Conservation (phyloP, 2,329 filamentous ascomycete genomes). For the Exophiala phaeomuriformis region DNA sequence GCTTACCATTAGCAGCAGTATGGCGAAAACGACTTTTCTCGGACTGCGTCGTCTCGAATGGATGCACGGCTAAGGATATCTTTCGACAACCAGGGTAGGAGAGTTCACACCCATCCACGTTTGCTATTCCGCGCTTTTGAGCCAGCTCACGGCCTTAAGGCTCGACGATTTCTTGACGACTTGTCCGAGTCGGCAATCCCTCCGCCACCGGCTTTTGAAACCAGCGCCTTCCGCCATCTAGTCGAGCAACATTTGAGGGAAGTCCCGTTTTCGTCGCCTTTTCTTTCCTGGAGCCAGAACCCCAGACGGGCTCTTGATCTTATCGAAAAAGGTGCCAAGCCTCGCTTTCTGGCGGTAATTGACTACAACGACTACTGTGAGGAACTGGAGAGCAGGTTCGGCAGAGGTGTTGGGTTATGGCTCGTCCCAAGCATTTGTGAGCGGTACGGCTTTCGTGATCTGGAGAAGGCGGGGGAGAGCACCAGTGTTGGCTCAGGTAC, state of each 20-base stretch:
- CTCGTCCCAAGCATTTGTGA: slow-evolving; percentile 15
- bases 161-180: slow-evolving; percentile 5
- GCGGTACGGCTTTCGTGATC: slow-evolving; percentile 1
- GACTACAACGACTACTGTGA: slow-evolving; percentile 15
- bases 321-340: background rate
- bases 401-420: slow-evolving; percentile 1
- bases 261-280: slow-evolving; percentile 13
- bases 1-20: background rate
- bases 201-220: slow-evolving; percentile 8
- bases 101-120: background rate
- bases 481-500: background rate
- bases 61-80: slow-evolving; percentile 2
- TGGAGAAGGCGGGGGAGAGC: slow-evolving; percentile 1
- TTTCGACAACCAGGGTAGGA: slow-evolving; percentile 2
- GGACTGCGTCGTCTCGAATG: background rate
- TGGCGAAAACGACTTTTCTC: background rate
- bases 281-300: slow-evolving; percentile 11
- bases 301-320: slow-evolving; percentile 4
- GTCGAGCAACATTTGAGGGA: slow-evolving; percentile 5
- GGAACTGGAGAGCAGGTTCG: slow-evolving; percentile 3
- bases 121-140: slow-evolving; percentile 14
- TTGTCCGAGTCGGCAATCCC: background rate
- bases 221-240: background rate
- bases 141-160: slow-evolving; percentile 4
- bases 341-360: slow-evolving; percentile 5